These are phyloP conservation scores for Claviceps sp. DNA, from an alignment of 2,329 filamentous ascomycete genomes.

Conservation along the genomic window DNA sequence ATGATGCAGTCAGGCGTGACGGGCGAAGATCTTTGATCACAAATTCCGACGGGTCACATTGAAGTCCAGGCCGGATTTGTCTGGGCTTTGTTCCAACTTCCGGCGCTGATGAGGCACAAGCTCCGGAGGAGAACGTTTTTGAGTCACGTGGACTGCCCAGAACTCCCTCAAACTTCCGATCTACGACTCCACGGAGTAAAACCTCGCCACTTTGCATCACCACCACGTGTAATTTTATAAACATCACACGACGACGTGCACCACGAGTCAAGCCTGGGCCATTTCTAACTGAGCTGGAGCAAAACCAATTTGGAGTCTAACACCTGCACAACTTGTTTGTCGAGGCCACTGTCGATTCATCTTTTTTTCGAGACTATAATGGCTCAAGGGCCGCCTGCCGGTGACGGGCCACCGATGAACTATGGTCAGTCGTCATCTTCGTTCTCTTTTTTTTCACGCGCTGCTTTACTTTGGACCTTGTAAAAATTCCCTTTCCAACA, in stretches of 20 bases:
- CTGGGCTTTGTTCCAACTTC: constrained; percentile 3
- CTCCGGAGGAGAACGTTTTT: neutral
- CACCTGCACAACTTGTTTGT: neutral
- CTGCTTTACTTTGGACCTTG: neutral
- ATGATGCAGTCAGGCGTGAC: neutral
- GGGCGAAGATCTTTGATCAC: constrained; percentile 1
- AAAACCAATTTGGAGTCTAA: no score
- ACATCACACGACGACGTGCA: no score
- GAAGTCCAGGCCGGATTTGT: neutral
- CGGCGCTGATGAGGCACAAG: neutral
- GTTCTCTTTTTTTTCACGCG: neutral
- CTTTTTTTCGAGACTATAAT: constrained; percentile 7
- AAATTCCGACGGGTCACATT: constrained; percentile 4
- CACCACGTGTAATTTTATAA: neutral
- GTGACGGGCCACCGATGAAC: constrained; percentile 10
- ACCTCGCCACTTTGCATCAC: neutral
- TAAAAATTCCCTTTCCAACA: neutral
- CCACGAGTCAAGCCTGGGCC: no score
- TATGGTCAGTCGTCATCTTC: constrained; percentile 16
- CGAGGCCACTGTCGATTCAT: neutral
- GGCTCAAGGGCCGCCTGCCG: constrained; percentile 11
- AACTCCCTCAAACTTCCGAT: no score
- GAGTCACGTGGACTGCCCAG: neutral
- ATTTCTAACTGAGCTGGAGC: no score
- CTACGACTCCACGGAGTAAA: neutral